Base-by-base conservation (phyloP, 179 eudicot species). In the Silene noctiflora region DNA sequence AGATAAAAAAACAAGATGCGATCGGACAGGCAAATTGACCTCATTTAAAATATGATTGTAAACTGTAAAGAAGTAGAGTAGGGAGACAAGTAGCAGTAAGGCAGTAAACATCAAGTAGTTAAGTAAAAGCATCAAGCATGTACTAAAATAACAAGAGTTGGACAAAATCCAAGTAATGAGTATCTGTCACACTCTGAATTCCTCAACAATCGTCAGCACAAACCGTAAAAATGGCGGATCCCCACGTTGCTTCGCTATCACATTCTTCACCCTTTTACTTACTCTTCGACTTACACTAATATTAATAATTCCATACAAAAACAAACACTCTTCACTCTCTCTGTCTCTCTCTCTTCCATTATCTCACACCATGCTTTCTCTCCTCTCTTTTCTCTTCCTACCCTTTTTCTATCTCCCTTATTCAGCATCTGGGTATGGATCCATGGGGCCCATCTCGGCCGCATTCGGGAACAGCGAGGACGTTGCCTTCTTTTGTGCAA, bases 361-460 rank as follows among this genome's bases (percentile, higher is more conserved):
- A 35, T 56, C 66, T 25, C 16, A 16, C 66, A 62, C 74, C 61
- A 75, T 75, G 79, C 31, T 83, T 46, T 75, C 76, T 65, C 67
- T 72, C 48, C 80, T 71, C 3, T 81, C 63, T 6, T 79, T 72
- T 29, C 24, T 71, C 17, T 14, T 78, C 31, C 69, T 81, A 9
- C 21, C 25, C 2, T 63, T 79, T 67, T 39, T 81, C 13, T 21
- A 80, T 33, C 67, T 83, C 20, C 48, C 83, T 55, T 20, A 72
- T 16, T 48, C 78, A 1, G 85, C 87, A 31, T 82, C 81, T 75
- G 97, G 91, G 76, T 88, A 89, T 35, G 97, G 97, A 75, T 91
- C 97, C 24, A 87, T 87, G 92, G 96, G 96, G 7, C 91, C 98
- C 29, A 89, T 94, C 72, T 83, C 98, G 0, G 95, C 96, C n/a